A percentile compares a stretch with the other conserved stretches of the same genome.
These are phyloP conservation scores for Penicillium crustosum DNA, from an alignment of 2,329 filamentous ascomycete species.

Conservation along the genomic window DNA sequence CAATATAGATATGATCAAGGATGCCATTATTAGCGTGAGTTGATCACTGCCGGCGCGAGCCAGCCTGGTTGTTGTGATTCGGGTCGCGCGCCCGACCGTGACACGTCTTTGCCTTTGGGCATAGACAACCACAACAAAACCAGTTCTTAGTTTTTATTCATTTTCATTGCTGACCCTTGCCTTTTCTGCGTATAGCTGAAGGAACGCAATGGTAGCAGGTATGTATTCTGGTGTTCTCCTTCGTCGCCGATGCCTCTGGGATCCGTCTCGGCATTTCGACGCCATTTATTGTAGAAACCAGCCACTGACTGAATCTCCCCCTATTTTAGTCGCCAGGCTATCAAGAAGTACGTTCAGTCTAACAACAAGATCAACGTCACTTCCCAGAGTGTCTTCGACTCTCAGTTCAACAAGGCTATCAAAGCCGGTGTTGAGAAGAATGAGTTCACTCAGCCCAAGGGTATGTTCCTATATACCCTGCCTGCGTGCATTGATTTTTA, in stretches of 20 bases:
- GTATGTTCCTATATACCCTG: conserved; percentile 53
- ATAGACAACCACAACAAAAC: conserved; percentile 27
- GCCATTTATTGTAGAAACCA: conserved; percentile 25
- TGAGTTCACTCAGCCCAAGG: conserved; percentile 86
- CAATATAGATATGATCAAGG: conserved; percentile 68
- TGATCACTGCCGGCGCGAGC: conserved; percentile 50
- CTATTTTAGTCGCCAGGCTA: conserved; percentile 61
- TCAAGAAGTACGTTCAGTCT: conserved; percentile 72
- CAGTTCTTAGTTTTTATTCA: conserved; percentile 23
- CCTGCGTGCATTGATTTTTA: conserved; percentile 6
- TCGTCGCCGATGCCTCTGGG: conserved; percentile 18
- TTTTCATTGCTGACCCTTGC: conserved; percentile 49
- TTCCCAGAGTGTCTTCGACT: conserved; percentile 61
- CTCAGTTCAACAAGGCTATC: conserved; percentile 83
- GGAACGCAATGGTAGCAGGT: conserved; percentile 70
- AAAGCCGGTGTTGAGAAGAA: conserved; percentile 81
- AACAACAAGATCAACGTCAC: conserved; percentile 65
- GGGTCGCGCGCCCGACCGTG: conserved; percentile 42
- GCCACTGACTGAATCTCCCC: conserved; percentile 33
- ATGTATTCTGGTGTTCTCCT: conserved; percentile 43
- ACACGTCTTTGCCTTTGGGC: conserved; percentile 32
- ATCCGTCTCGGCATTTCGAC: conserved; percentile 24
- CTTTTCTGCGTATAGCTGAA: conserved; percentile 57
- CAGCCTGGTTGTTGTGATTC: conserved; percentile 38
- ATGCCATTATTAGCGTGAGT: conserved; percentile 70